Conservation (phyloP, 768 basidiomycete genomes). For the Mycena maculata region DNA sequence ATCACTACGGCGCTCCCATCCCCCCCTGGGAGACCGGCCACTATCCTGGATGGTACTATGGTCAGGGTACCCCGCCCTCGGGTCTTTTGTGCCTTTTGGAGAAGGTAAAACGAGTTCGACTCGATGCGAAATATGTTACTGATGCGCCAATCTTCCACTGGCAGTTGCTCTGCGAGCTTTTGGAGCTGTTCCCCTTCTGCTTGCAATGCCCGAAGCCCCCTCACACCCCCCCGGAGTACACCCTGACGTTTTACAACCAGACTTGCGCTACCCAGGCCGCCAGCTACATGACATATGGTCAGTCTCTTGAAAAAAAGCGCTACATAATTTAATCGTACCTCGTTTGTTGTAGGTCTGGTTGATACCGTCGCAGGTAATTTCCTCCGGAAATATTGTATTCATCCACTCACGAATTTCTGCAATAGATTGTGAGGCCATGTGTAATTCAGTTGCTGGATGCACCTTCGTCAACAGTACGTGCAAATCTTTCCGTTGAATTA, state of each 20-base stretch:
- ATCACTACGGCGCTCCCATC: constrained; percentile 49
- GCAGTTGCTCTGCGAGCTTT: constrained; percentile 39
- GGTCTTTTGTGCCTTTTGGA: constrained; percentile 12
- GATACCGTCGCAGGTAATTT: constrained; percentile 45
- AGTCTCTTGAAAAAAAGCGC: no score
- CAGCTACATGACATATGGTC: constrained; percentile 51
- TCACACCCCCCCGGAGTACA: constrained; percentile 39
- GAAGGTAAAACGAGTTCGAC: not conserved
- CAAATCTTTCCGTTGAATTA: not conserved
- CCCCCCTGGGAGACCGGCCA: constrained; percentile 46
- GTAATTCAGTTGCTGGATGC: constrained; percentile 45
- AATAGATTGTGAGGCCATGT: constrained; percentile 49
- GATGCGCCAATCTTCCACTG: not conserved
- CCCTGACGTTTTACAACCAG: constrained; percentile 42
- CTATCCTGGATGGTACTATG: constrained; percentile 54
- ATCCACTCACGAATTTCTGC: not conserved
- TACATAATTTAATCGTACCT: no score
- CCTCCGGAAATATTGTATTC: not conserved
- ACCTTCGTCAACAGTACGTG: constrained; percentile 48
- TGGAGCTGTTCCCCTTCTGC: constrained; percentile 40
- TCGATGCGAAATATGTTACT: not conserved
- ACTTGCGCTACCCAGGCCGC: constrained; percentile 47
- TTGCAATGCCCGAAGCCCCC: constrained; percentile 41
- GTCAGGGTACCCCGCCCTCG: constrained; percentile 27
- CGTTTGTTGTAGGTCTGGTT: no score